A percentile compares a stretch with the other conserved stretches of the same genome.
These are phyloP conservation scores for Brassica juncea DNA, from an alignment of 345 rosid genomes.

Conservation along the genomic window DNA sequence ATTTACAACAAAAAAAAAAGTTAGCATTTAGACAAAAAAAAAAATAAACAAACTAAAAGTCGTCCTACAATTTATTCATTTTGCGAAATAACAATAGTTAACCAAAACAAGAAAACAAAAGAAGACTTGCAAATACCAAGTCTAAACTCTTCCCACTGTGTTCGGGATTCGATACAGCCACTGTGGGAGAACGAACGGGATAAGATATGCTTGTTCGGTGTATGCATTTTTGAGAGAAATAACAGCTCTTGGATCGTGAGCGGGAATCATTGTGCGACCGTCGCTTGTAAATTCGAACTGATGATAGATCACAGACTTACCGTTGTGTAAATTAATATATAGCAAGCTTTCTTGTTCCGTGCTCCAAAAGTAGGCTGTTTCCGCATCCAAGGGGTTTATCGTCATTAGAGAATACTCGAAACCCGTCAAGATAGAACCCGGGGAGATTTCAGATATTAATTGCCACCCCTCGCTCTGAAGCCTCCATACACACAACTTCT, in stretches of 20 bases:
- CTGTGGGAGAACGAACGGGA: neutral
- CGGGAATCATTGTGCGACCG: neutral
- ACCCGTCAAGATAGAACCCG: neutral
- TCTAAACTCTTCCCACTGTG: neutral
- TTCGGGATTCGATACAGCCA: neutral
- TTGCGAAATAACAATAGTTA: neutral
- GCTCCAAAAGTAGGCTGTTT: neutral
- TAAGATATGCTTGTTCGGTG: neutral
- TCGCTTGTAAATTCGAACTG: neutral
- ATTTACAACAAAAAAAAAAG: neutral
- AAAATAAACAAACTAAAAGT: neutral
- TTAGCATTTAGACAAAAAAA: neutral
- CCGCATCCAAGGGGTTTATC: neutral
- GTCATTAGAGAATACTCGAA: neutral
- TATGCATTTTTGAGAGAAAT: neutral
- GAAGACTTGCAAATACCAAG: neutral
- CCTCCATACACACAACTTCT: neutral
- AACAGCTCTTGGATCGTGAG: neutral
- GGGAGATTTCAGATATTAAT: neutral
- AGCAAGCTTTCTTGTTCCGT: neutral
- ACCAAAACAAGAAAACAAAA: neutral
- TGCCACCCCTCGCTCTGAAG: neutral
- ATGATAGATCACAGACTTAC: neutral
- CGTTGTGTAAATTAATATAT: neutral
- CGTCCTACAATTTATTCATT: neutral